Base-by-base conservation (phyloP, 352 stramenopile genomes). In the Globisporangium iwayamae region DNA sequence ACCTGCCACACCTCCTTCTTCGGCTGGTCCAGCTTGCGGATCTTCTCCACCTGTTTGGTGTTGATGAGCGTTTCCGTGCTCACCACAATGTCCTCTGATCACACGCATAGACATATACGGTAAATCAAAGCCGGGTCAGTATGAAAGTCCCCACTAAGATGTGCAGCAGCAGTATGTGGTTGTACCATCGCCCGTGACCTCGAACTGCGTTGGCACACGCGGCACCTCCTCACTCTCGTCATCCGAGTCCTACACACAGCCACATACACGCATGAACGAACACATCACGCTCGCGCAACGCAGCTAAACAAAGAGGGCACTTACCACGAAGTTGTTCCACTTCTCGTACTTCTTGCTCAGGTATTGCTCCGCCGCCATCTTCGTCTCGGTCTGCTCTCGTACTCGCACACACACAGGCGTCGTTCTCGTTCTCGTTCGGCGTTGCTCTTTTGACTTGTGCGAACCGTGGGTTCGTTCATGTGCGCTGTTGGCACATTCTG, bases 331-430 rank as follows among this genome's bases (percentile, higher is more conserved):
- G 59, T 92, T 84, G 71, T 91, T 83, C 86, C 86, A 95, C 68
- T 93, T 95, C 74, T 91, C 79, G 72, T 95, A 95, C 57, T 90
- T 95, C 72, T 95, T 89, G 74, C 70, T 91, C 67, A 95, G 74
- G 68, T 80, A 95, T 59, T 93, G 57, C 57, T 94, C 85, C 58
- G 74, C 67, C 52, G 78, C 68, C 60, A 83, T 83, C 14, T 11
- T 11, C 68, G 28, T 45, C 41, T 51, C 22, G 10, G 36, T 41
- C 25, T 46, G 18, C 18, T 13, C 20, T 47, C 56, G 20, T 25
- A 34, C 11, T 47, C 51, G n/a, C 30, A 4, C 18, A 58, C 52
- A 39, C 52, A 45, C 52, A 45, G 22, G 32, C 52, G 52, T 30
- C 34, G 32, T 2, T 57, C 2, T 8, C 25, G 7, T 61, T 22